phyloP scores from a whole-genome alignment of 495 filamentous ascomycete genomes.

The Lasiosphaeris hirsuta region DNA sequence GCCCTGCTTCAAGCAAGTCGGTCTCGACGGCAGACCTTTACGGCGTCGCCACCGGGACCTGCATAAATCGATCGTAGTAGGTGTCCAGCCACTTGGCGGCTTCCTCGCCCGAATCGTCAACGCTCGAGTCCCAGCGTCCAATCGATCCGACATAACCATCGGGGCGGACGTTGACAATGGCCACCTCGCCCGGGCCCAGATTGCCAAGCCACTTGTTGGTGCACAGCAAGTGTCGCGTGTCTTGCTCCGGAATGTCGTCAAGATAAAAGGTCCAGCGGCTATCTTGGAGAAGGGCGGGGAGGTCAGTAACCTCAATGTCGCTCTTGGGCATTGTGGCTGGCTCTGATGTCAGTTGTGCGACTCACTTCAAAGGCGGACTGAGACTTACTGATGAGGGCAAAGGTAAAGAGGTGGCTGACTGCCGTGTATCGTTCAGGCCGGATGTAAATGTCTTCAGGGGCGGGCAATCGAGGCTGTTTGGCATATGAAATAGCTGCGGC shows the following conservation, averaged over 20 bases:
- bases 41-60: slow-evolving; percentile 27
- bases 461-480: slow-evolving; percentile 46
- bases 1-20: too few relatives aligned
- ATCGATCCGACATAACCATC: slow-evolving; percentile 66
- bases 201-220: slow-evolving; percentile 63
- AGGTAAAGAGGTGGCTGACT: slow-evolving; percentile 58
- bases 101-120: slow-evolving; percentile 40
- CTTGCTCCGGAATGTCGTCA: slow-evolving; percentile 52
- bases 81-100: slow-evolving; percentile 55
- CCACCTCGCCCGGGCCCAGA: slow-evolving; percentile 47
- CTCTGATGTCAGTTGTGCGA: neutral
- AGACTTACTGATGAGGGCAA: slow-evolving; percentile 49
- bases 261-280: slow-evolving; percentile 69
- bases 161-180: slow-evolving; percentile 60
- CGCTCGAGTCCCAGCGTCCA: slow-evolving; percentile 47
- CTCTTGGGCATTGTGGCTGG: slow-evolving; percentile 53
- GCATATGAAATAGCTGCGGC: slow-evolving; percentile 51
- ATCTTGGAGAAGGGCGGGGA: slow-evolving; percentile 53
- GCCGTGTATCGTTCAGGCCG: slow-evolving; percentile 59
- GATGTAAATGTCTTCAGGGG: slow-evolving; percentile 55
- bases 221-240: slow-evolving; percentile 47
- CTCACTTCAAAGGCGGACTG: neutral
- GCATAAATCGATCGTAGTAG: slow-evolving; percentile 57
- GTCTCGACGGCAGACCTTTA: neutral
- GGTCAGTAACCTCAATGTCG: slow-evolving; percentile 58